Conservation (phyloP, 2,329 filamentous ascomycete species). For the Colletotrichum cordylinicola region DNA sequence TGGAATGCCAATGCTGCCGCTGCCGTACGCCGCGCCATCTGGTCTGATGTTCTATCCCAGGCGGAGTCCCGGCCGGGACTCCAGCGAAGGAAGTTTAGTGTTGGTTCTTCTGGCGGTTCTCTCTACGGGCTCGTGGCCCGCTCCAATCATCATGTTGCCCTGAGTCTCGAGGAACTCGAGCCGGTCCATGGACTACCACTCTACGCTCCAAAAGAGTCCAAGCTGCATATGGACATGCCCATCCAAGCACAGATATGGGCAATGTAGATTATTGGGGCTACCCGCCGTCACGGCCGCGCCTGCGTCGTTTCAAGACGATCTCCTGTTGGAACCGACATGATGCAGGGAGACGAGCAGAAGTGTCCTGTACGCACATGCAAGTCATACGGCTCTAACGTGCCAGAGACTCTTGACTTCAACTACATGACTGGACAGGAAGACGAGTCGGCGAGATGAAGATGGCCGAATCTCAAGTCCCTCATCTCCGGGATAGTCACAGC, state of each 20-base stretch:
- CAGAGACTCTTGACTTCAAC: neutral
- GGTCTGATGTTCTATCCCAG: constrained; percentile 20
- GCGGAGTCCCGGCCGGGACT: constrained; percentile 16
- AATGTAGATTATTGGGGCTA: neutral
- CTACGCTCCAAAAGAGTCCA: neutral
- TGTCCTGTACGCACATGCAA: constrained; percentile 17
- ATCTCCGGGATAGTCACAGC: constrained; percentile 17
- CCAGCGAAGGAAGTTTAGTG: neutral
- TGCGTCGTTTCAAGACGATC: constrained; percentile 23
- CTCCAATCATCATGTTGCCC: constrained; percentile 18
- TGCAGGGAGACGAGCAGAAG: constrained; percentile 13
- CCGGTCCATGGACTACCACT: neutral
- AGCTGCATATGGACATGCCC: constrained; percentile 9
- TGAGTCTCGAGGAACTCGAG: constrained; percentile 5
- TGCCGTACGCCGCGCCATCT: constrained; percentile 9
- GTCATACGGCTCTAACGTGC: constrained; percentile 5
- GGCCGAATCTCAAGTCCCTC: neutral
- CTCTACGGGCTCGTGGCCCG: neutral
- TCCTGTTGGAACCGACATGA: constrained; percentile 17
- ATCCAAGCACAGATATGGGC: neutral
- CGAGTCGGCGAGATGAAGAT: constrained; percentile 2
- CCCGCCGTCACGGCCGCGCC: constrained; percentile 10
- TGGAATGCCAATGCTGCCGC: neutral
- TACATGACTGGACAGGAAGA: neutral
- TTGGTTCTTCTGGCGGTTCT: constrained; percentile 6